A percentile compares a stretch with the other conserved stretches of the same genome.
Evolutionary conservation across 2,329 filamentous ascomycete genomes (phyloP).

Genomic region (Thermothelomyces thermophilus): DNA sequence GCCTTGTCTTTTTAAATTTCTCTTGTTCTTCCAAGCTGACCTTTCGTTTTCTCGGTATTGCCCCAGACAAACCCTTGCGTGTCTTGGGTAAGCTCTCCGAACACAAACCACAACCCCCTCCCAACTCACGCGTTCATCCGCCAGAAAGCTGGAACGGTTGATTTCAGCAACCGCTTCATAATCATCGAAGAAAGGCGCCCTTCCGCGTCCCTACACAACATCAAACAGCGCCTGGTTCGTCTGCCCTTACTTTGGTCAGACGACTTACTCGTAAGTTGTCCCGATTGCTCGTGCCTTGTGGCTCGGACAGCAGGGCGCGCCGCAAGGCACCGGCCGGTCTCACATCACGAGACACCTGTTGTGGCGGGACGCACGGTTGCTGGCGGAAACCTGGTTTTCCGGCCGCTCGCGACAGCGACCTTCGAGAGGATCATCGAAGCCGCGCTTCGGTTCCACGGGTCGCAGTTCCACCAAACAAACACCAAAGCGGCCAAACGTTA

Average conservation of each 20-base stretch:
- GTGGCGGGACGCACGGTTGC: slow-evolving; percentile 8
- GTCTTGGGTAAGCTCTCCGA: not conserved
- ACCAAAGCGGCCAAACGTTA: not conserved
- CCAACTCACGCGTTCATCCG: not conserved
- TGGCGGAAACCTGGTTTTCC: slow-evolving; percentile 12
- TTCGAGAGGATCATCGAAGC: slow-evolving; percentile 6
- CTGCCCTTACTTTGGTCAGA: not conserved
- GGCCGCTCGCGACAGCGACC: slow-evolving; percentile 1
- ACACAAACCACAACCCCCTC: not conserved
- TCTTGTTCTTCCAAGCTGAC: slow-evolving; percentile 2
- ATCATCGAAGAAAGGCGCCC: not conserved
- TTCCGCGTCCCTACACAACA: not conserved
- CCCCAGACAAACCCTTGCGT: not conserved
- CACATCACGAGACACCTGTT: not conserved
- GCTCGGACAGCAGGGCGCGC: slow-evolving; percentile 3
- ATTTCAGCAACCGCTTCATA: not conserved
- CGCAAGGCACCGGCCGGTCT: slow-evolving; percentile 3
- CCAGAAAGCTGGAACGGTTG: not conserved
- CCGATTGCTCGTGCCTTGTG: not conserved
- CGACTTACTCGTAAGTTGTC: slow-evolving; percentile 2
- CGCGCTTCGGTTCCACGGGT: slow-evolving; percentile 3
- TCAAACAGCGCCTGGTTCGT: not conserved
- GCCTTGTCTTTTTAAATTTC: not conserved
- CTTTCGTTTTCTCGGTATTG: not conserved
- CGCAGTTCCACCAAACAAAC: not conserved